Conservation (phyloP, 805 yeast genomes). For the Dipodascopsis uninucleata region DNA sequence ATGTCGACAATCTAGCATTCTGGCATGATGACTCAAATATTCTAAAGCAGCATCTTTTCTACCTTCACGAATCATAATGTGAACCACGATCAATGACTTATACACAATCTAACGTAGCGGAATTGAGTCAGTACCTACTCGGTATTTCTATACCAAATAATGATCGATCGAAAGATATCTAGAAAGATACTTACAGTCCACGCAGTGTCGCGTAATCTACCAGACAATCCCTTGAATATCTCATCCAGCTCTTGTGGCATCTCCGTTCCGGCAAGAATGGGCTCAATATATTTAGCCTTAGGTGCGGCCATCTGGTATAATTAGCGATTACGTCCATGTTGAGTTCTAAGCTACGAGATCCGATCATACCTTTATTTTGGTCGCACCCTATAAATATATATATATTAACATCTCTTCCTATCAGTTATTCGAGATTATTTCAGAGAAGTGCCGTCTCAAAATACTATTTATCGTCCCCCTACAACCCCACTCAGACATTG, state of each 20-base stretch:
- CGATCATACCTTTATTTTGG: conserved; percentile 52
- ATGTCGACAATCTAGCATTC: conserved; percentile 47
- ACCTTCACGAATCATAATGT: conserved; percentile 91
- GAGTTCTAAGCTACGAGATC: conserved; percentile 6
- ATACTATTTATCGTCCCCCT: too few relatives aligned
- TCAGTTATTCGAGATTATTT: not conserved
- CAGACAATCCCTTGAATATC: conserved; percentile 61
- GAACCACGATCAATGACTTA: conserved; percentile 79
- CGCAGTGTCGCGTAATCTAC: conserved; percentile 69
- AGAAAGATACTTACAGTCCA: conserved; percentile 54
- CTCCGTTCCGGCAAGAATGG: conserved; percentile 68
- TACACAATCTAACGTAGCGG: conserved; percentile 60
- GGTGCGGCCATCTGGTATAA: conserved; percentile 82
- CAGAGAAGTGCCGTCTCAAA: too few relatives aligned
- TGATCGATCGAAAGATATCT: not conserved
- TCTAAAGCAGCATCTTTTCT: conserved; percentile 68
- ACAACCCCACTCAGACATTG: too few relatives aligned
- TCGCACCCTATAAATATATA: conserved; percentile 49
- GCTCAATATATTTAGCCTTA: conserved; percentile 91
- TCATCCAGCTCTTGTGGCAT: conserved; percentile 60
- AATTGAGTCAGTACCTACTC: not conserved
- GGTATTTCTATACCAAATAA: too few relatives aligned
- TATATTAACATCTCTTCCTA: not conserved
- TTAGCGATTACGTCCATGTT: not conserved
- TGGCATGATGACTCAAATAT: conserved; percentile 50